Percentiles rank a stretch among this genome's conserved stretches.
Conservation (phyloP, 2,329 filamentous ascomycete genomes). For the Beauveria pseudobassiana region DNA sequence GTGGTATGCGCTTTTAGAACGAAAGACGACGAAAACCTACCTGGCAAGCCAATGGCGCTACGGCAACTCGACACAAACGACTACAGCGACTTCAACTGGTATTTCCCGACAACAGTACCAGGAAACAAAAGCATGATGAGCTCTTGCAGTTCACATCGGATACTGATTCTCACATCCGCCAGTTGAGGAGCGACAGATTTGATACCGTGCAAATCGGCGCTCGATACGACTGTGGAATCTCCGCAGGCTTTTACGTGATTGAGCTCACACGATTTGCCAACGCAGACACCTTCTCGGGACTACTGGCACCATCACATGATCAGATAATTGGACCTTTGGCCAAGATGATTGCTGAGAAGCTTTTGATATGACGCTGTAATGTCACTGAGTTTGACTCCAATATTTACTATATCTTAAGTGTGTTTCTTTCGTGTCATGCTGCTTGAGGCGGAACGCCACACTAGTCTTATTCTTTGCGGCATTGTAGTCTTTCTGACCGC, state of each 20-base stretch:
- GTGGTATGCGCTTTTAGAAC: slow-evolving; percentile 3
- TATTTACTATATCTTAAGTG: neutral
- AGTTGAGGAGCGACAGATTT: slow-evolving; percentile 1
- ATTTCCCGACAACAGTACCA: neutral
- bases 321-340: slow-evolving; percentile 4
- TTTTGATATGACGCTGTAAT: neutral
- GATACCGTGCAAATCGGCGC: slow-evolving; percentile 4
- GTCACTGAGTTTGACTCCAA: neutral
- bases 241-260: neutral
- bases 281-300: slow-evolving; percentile 4
- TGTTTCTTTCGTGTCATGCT: neutral
- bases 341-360: neutral
- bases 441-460: too few relatives aligned
- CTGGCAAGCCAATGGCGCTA: neutral
- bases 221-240: slow-evolving; percentile 3
- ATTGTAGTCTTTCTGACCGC: slow-evolving; percentile 2
- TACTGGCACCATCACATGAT: slow-evolving; percentile 3
- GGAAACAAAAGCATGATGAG: slow-evolving; percentile 1
- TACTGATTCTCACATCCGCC: slow-evolving; percentile 1
- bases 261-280: slow-evolving; percentile 2
- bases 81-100: neutral
- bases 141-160: slow-evolving; percentile 1
- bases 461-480: neutral
- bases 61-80: slow-evolving; percentile 4
- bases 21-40: slow-evolving; percentile 2